phyloP scores from a whole-genome alignment of 2,329 filamentous ascomycete species.

The Trichoderma oligosporum region DNA sequence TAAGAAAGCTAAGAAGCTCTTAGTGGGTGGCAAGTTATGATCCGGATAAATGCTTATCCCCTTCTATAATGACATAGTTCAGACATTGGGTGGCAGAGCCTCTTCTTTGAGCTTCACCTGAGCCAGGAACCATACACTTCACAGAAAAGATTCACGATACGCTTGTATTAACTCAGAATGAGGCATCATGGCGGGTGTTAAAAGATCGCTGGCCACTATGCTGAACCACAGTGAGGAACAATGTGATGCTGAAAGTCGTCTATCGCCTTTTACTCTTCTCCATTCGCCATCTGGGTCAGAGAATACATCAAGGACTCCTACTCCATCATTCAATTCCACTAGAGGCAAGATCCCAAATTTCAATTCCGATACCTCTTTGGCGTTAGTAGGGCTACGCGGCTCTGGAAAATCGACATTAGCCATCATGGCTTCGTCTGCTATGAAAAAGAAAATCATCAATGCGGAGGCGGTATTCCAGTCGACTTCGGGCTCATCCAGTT shows the following conservation, averaged over 20 bases:
- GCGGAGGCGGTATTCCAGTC: slow-evolving; percentile 6
- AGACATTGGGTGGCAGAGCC: neutral
- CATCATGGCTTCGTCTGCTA: slow-evolving; percentile 6
- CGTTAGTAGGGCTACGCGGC: slow-evolving; percentile 2
- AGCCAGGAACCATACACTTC: neutral
- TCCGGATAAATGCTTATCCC: slow-evolving; percentile 16
- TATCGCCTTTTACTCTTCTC: neutral
- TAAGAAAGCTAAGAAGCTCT: neutral
- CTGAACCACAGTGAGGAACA: neutral
- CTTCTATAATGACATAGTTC: neutral
- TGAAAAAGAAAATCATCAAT: slow-evolving; percentile 14
- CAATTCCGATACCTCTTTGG: slow-evolving; percentile 6
- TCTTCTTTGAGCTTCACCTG: neutral
- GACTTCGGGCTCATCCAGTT: neutral
- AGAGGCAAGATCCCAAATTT: slow-evolving; percentile 3
- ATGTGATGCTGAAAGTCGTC: neutral
- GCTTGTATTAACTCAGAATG: neutral
- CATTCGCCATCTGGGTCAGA: neutral
- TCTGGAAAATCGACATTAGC: slow-evolving; percentile 13
- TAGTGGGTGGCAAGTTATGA: neutral
- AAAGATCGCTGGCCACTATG: slow-evolving; percentile 7
- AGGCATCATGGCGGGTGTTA: slow-evolving; percentile 13
- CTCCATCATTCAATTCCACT: neutral
- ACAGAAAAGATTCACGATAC: neutral
- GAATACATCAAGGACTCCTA: slow-evolving; percentile 5